Conservation (phyloP, 1,284 basidiomycete species). For the Cystobasidium pallidum region DNA sequence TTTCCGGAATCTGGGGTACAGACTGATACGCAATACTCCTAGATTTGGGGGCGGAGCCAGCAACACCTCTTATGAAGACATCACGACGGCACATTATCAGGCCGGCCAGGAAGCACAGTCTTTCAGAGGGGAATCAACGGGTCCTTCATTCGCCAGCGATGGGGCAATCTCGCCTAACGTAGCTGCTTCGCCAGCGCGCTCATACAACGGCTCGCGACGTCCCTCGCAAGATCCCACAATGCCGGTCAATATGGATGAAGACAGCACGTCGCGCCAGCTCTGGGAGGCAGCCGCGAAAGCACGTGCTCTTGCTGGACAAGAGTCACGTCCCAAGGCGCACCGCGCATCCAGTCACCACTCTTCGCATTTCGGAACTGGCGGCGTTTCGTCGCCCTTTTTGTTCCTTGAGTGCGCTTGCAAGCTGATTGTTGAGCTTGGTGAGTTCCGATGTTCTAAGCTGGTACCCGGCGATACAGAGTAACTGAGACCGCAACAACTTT, state of each 20-base stretch:
- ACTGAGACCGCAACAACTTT: not conserved
- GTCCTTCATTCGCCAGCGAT: slow-evolving; percentile 4
- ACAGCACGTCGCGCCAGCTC: slow-evolving; percentile 36
- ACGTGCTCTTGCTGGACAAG: slow-evolving; percentile 49
- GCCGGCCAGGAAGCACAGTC: not conserved
- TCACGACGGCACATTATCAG: slow-evolving; percentile 46
- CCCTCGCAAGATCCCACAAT: slow-evolving; percentile 21
- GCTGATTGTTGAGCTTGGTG: slow-evolving; percentile 62
- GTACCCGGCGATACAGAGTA: not conserved
- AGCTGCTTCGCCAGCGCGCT: slow-evolving; percentile 16
- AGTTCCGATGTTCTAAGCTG: slow-evolving; percentile 51
- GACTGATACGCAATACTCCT: slow-evolving; percentile 55
- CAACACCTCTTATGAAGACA: slow-evolving; percentile 54
- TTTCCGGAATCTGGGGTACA: slow-evolving; percentile 95
- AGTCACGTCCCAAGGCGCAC: slow-evolving; percentile 34
- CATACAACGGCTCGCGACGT: slow-evolving; percentile 1
- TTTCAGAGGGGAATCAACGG: not conserved
- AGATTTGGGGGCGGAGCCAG: slow-evolving; percentile 17
- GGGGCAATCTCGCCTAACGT: not conserved
- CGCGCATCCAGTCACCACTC: slow-evolving; percentile 44
- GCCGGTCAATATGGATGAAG: slow-evolving; percentile 6
- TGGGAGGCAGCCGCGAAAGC: slow-evolving; percentile 41
- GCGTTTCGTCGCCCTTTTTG: slow-evolving; percentile 84
- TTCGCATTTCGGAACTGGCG: slow-evolving; percentile 67
- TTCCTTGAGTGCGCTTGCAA: slow-evolving; percentile 92